Evolutionary conservation across 1,139 yeast genomes (phyloP).

Genomic region (Fermentozyma sake): DNA sequence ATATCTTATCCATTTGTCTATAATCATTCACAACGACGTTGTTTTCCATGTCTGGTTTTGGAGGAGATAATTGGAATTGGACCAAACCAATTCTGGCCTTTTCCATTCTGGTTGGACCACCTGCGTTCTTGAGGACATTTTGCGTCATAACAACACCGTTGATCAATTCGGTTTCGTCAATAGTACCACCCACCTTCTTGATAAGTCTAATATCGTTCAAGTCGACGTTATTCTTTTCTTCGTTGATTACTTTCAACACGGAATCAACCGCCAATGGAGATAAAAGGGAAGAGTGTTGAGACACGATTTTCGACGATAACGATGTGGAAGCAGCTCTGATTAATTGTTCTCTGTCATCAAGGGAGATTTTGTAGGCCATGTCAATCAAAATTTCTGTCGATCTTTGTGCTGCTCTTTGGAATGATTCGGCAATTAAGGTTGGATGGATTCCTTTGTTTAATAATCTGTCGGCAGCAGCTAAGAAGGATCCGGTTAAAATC

Average conservation of each 20-base stretch:
- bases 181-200: constrained; percentile 95
- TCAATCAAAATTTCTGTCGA: constrained; percentile 81
- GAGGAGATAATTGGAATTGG: constrained; percentile 96
- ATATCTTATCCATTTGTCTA: constrained; percentile 97
- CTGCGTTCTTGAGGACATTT: constrained; percentile 82
- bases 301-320: constrained; percentile 87
- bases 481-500: constrained; percentile 85
- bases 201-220: constrained; percentile 81
- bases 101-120: constrained; percentile 94
- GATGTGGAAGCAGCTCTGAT: constrained; percentile 94
- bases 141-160: constrained; percentile 95
- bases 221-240: constrained; percentile 66
- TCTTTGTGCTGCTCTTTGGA: constrained; percentile 87
- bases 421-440: constrained; percentile 88
- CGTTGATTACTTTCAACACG: constrained; percentile 71
- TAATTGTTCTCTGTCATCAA: constrained; percentile 74
- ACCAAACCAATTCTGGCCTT: constrained; percentile 89
- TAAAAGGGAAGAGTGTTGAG: constrained; percentile 78
- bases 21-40: constrained; percentile 96
- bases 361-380: constrained; percentile 75
- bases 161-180: constrained; percentile 90
- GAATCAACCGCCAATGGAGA: constrained; percentile 96
- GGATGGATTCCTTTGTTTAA: constrained; percentile 94
- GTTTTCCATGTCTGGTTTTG: constrained; percentile 98
- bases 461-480: constrained; percentile 91